Evolutionary conservation across 805 yeast genomes (phyloP).

Genomic region (Wickerhamiella azyma): DNA sequence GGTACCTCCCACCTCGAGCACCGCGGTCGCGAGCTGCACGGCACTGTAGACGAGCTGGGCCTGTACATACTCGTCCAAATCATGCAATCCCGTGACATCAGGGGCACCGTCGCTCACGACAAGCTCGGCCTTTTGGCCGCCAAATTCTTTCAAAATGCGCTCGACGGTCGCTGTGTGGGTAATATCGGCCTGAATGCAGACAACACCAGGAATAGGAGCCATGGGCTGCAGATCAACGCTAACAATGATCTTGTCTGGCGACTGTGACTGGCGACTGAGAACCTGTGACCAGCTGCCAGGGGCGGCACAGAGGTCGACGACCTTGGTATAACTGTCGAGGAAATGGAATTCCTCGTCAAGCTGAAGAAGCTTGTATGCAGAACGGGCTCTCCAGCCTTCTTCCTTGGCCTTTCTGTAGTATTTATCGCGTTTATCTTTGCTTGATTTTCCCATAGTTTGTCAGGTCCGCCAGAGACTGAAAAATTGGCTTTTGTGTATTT

Average conservation of each 20-base stretch:
- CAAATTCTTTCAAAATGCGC: slow-evolving; percentile 65
- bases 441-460: slow-evolving; percentile 69
- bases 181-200: slow-evolving; percentile 87
- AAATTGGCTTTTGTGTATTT: neutral
- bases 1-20: slow-evolving; percentile 76
- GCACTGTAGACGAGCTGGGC: slow-evolving; percentile 90
- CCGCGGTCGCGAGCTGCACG: slow-evolving; percentile 76
- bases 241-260: slow-evolving; percentile 52
- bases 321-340: slow-evolving; percentile 57
- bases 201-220: slow-evolving; percentile 89
- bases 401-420: slow-evolving; percentile 84
- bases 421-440: slow-evolving; percentile 87
- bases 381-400: slow-evolving; percentile 94
- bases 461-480: neutral
- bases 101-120: slow-evolving; percentile 98
- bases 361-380: slow-evolving; percentile 88
- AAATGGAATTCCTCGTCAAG: slow-evolving; percentile 80
- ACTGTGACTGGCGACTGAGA: slow-evolving; percentile 44
- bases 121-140: slow-evolving; percentile 86
- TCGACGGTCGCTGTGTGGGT: slow-evolving; percentile 86
- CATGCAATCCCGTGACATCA: slow-evolving; percentile 95
- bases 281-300: slow-evolving; percentile 95
- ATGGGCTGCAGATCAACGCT: slow-evolving; percentile 96
- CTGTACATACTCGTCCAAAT: slow-evolving; percentile 91
- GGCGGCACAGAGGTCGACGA: slow-evolving; percentile 67